Evolutionary conservation across 208 protist species (phyloP).

Genomic region (Trypanosomatidae sp.): DNA sequence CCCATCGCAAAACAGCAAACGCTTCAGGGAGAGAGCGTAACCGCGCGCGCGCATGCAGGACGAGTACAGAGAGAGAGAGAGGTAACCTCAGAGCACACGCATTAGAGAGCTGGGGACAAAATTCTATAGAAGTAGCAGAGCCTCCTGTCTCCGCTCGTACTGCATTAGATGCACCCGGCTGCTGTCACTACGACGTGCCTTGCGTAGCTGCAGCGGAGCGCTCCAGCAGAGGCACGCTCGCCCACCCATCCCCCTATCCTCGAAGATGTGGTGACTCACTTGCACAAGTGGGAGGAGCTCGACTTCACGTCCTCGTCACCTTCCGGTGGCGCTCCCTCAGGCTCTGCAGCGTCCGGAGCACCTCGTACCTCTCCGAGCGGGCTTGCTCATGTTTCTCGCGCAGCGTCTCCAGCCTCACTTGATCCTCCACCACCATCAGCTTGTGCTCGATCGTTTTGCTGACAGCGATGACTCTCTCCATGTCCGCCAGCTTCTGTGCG

Average conservation of each 20-base stretch:
- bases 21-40: too few relatives aligned
- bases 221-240: neutral
- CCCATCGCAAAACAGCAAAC: too few relatives aligned
- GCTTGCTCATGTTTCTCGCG: conserved; percentile 41
- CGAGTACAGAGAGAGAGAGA: too few relatives aligned
- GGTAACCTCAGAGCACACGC: too few relatives aligned
- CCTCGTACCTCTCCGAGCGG: conserved; percentile 16
- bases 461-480: conserved; percentile 40
- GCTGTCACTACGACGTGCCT: neutral
- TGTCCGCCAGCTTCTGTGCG: conserved; percentile 30
- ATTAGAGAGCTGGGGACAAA: neutral
- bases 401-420: conserved; percentile 36
- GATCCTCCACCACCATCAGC: conserved; percentile 27
- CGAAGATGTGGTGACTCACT: neutral
- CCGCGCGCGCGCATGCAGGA: too few relatives aligned
- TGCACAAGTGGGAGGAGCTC: neutral
- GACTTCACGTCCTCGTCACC: conserved; percentile 35
- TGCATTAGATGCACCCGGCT: neutral
- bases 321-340: conserved; percentile 41
- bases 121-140: too few relatives aligned
- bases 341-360: conserved; percentile 11
- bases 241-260: neutral
- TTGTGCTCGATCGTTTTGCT: conserved; percentile 34
- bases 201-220: neutral
- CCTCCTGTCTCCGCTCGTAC: neutral